These are phyloP conservation scores for Penicillium sp. DNA, from an alignment of 2,329 filamentous ascomycete genomes.

Conservation along the genomic window DNA sequence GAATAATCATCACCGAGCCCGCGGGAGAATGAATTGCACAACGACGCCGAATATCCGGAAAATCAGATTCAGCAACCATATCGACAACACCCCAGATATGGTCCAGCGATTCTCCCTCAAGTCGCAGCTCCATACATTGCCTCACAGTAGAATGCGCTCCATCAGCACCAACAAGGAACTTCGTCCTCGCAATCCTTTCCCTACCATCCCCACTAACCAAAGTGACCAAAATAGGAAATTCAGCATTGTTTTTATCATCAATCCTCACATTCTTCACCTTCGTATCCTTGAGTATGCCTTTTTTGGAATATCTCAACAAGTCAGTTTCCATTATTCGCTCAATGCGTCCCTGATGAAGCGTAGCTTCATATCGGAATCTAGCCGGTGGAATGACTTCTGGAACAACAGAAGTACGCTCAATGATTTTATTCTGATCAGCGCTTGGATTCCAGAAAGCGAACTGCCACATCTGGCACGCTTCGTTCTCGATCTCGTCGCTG, in stretches of 20 bases:
- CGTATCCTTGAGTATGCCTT: slow-evolving; percentile 61
- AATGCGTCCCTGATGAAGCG: slow-evolving; percentile 69
- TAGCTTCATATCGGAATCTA: slow-evolving; percentile 66
- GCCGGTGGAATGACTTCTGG: slow-evolving; percentile 60
- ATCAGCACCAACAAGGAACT: slow-evolving; percentile 70
- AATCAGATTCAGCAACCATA: slow-evolving; percentile 68
- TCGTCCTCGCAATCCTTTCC: slow-evolving; percentile 52
- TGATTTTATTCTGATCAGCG: slow-evolving; percentile 48
- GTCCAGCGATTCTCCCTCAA: slow-evolving; percentile 67
- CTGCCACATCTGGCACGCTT: slow-evolving; percentile 42
- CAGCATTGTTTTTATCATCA: slow-evolving; percentile 46
- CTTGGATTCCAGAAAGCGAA: slow-evolving; percentile 67
- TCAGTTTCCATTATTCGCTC: slow-evolving; percentile 68
- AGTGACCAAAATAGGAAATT: slow-evolving; percentile 35
- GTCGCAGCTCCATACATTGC: slow-evolving; percentile 47
- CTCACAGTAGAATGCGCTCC: slow-evolving; percentile 68
- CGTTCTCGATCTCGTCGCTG: slow-evolving; percentile 36
- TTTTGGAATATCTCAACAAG: slow-evolving; percentile 59
- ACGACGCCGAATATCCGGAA: slow-evolving; percentile 77
- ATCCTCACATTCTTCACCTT: slow-evolving; percentile 60
- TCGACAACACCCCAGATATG: slow-evolving; percentile 77
- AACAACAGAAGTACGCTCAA: slow-evolving; percentile 58
- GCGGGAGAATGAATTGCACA: slow-evolving; percentile 71
- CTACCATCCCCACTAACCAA: slow-evolving; percentile 26
- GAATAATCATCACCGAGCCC: slow-evolving; percentile 77